Base-by-base conservation (phyloP, 495 filamentous ascomycete genomes). In the Penicillium angulare region DNA sequence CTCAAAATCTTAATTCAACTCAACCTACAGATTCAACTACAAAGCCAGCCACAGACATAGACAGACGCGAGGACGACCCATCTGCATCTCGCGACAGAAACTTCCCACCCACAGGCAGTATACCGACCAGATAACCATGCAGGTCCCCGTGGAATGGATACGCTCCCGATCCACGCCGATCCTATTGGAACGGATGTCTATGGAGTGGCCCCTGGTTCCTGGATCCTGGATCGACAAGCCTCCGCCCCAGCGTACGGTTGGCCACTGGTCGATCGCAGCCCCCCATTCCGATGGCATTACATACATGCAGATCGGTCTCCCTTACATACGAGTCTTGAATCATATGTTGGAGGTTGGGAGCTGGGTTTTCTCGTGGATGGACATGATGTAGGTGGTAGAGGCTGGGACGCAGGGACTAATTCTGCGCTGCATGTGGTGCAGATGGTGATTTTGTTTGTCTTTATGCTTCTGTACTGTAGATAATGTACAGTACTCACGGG, bases 121-220 rank as follows among this genome's bases (percentile, higher is more conserved):
- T 38, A 16, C 18, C 45, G 41, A 2, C 41, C 41, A 23, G 36
- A 26, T 10, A 29, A 24, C 32, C 39, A 55, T 43, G 50, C 49
- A 56, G 26, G 23, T 9, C 16, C 26, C 38, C 50, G 32, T 29
- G 54, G 47, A 62, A 59, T 50, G 52, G 39, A 49, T 42, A 10
- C 42, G 27, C 21, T 41, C 22, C 46, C 47, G 26, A 45, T 24
- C n/a, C 20, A 57, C 53, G 52, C 29, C 9, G 47, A 52, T 49
- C 50, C 15, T 34, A 46, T 32, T 2, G 15, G 17, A 41, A 43
- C 35, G 23, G 8, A 23, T 42, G 26, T n/a, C 26, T 36, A 17
- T 16, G 36, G 13, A 39, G 40, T 24, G n/a, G 20, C 32, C 16
- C 10, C 24, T 52, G 27, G 41, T 50, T 22, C 27, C 26, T 52